These are phyloP conservation scores for Coemansia sp. DNA, from an alignment of 192 early-diverging fungal genomes.

Conservation along the genomic window DNA sequence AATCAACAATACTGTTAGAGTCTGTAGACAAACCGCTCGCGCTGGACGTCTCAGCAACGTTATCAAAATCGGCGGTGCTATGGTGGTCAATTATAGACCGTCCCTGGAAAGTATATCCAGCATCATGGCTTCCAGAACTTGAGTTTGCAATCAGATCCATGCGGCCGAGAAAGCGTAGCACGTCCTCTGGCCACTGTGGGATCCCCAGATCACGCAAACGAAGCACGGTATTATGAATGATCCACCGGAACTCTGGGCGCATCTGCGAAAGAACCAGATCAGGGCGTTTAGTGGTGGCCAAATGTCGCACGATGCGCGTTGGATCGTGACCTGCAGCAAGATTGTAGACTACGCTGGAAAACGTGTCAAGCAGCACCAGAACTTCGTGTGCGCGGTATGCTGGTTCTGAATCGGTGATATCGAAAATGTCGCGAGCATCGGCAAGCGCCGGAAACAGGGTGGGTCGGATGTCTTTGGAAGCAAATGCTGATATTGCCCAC, in stretches of 20 bases:
- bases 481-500: slow-evolving; percentile 23
- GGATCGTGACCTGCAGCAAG: slow-evolving; percentile 14
- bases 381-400: slow-evolving; percentile 12
- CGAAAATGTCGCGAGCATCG: slow-evolving; percentile 24
- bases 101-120: background rate
- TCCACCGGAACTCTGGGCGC: slow-evolving; percentile 34
- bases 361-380: slow-evolving; percentile 16
- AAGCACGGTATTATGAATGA: slow-evolving; percentile 17
- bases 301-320: slow-evolving; percentile 13
- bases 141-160: slow-evolving; percentile 38
- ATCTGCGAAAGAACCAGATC: slow-evolving; percentile 19
- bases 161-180: slow-evolving; percentile 36
- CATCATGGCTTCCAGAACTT: background rate
- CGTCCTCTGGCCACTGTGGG: slow-evolving; percentile 23
- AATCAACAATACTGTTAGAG: slow-evolving; percentile 13
- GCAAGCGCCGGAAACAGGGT: slow-evolving; percentile 31
- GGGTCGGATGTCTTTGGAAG: background rate
- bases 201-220: slow-evolving; percentile 14
- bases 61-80: background rate
- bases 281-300: slow-evolving; percentile 13
- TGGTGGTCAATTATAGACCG: background rate
- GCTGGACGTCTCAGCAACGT: background rate
- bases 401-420: slow-evolving; percentile 33
- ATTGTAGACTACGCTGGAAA: slow-evolving; percentile 17
- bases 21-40: background rate